Conservation (phyloP, 805 yeast genomes). For the Teunomyces atbi region DNA sequence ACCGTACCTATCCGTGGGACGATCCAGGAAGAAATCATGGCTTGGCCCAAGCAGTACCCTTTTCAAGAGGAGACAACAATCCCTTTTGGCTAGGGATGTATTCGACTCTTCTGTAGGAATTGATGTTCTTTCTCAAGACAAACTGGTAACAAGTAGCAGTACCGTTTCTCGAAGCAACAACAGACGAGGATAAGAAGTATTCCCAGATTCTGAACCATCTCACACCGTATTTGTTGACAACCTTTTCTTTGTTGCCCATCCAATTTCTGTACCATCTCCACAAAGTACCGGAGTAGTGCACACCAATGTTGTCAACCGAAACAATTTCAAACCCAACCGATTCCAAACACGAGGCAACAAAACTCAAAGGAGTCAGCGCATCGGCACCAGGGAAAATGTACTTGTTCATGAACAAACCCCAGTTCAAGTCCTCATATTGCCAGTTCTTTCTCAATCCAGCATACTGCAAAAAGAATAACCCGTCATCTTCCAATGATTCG, state of each 20-base stretch:
- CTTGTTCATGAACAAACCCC: slow-evolving; percentile 97
- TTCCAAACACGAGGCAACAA: slow-evolving; percentile 74
- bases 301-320: slow-evolving; percentile 84
- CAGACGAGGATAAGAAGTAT: slow-evolving; percentile 78
- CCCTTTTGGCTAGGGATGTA: slow-evolving; percentile 80
- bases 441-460: slow-evolving; percentile 89
- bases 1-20: neutral
- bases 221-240: slow-evolving; percentile 74
- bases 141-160: slow-evolving; percentile 91
- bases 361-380: slow-evolving; percentile 90
- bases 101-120: slow-evolving; percentile 78
- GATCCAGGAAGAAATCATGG: slow-evolving; percentile 10
- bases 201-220: slow-evolving; percentile 96
- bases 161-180: slow-evolving; percentile 88
- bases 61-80: slow-evolving; percentile 54
- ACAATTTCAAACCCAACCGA: slow-evolving; percentile 84
- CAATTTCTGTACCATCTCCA: slow-evolving; percentile 96
- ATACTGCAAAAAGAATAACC: slow-evolving; percentile 80
- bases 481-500: slow-evolving; percentile 89
- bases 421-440: slow-evolving; percentile 91
- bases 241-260: slow-evolving; percentile 78
- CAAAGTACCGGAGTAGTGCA: slow-evolving; percentile 85
- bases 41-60: slow-evolving; percentile 60
- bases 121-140: slow-evolving; percentile 84
- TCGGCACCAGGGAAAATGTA: slow-evolving; percentile 97